Evolutionary conservation across 257 asterid genomes (phyloP).

Genomic region (Salvia splendens): DNA sequence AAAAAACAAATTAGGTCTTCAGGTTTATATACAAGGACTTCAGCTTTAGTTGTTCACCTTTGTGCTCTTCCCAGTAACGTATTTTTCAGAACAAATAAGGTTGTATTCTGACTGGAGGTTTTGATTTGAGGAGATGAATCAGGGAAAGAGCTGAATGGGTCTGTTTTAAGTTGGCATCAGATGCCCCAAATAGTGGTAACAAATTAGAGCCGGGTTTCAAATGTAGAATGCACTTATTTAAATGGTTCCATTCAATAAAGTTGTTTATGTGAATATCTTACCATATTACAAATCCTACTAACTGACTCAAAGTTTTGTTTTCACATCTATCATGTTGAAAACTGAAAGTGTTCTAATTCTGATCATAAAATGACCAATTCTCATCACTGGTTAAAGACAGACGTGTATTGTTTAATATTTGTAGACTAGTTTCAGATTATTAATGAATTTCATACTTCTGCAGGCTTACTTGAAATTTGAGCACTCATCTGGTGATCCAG

Average conservation of each 20-base stretch:
- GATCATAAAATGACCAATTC: constrained; percentile 18
- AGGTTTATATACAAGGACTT: neutral
- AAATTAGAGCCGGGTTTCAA: neutral
- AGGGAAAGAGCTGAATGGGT: neutral
- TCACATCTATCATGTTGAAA: neutral
- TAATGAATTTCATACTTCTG: constrained; percentile 35
- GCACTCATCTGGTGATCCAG: constrained; percentile 91
- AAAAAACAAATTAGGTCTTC: neutral
- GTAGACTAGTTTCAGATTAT: constrained; percentile 11
- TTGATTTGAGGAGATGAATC: neutral
- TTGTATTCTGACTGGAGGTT: constrained; percentile 9
- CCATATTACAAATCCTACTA: neutral
- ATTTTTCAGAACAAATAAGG: neutral
- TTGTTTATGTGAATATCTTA: neutral
- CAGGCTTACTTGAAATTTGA: constrained; percentile 89
- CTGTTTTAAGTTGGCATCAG: neutral
- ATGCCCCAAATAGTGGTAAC: neutral
- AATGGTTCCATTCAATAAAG: neutral
- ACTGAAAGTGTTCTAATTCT: neutral
- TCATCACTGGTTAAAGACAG: neutral
- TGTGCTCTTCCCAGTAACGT: neutral
- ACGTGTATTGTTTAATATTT: constrained; percentile 6
- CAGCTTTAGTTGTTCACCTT: neutral
- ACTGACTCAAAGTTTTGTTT: neutral
- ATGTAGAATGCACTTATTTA: neutral